These are phyloP conservation scores for Syzygium grande DNA, from an alignment of 345 rosid genomes.

Conservation along the genomic window DNA sequence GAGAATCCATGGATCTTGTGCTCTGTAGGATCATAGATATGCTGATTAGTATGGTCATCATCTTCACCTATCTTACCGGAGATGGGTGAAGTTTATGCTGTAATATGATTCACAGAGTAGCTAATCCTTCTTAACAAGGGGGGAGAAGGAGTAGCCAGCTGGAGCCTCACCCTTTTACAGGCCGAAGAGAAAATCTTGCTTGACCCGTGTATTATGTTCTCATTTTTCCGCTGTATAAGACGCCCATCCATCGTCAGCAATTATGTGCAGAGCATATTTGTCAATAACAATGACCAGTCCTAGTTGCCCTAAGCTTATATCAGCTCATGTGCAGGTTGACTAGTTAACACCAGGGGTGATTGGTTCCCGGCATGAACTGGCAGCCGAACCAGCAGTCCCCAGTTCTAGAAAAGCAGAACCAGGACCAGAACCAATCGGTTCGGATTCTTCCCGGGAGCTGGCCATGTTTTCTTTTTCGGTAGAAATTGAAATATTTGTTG, in stretches of 20 bases:
- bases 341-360: not conserved
- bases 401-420: not conserved
- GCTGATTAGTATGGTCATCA: not conserved
- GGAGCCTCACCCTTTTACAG: not conserved
- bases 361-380: not conserved
- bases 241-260: not conserved
- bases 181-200: not conserved
- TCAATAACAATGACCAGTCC: not conserved
- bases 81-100: not conserved
- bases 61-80: not conserved
- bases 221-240: not conserved
- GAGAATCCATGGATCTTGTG: not conserved
- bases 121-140: not conserved
- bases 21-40: not conserved
- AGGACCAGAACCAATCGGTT: not conserved
- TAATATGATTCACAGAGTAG: not conserved
- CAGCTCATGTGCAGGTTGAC: not conserved
- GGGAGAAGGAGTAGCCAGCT: not conserved
- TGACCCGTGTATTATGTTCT: not conserved
- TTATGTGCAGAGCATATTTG: not conserved
- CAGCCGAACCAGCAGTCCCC: not conserved
- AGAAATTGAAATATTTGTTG: not conserved
- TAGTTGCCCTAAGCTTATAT: not conserved
- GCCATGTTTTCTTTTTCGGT: not conserved
- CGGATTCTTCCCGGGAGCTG: not conserved